Base-by-base conservation (phyloP, 1,139 yeast genomes). In the Candida labiduridarum region DNA sequence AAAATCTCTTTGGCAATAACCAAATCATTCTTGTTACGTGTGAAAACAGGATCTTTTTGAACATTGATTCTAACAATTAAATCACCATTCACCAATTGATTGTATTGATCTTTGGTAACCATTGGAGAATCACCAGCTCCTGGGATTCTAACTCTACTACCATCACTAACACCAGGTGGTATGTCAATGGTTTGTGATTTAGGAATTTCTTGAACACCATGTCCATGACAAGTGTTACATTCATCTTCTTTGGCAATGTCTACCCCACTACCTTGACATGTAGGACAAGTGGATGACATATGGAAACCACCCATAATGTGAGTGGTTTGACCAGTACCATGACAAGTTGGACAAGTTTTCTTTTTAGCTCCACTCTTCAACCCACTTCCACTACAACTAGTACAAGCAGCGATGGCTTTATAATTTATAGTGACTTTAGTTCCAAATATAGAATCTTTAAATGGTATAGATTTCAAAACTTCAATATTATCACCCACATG, bases 261-360 rank as follows among this genome's bases (percentile, higher is more conserved):
- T 2, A 90, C 95, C 49, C 99, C 99, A 3, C 89, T 74, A 42
- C 99, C 99, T 46, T 80, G 84, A 78, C 99, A 94, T 1, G 85
- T 74, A 48, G 80, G 79, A 78, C 99, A 94, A 12, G 97, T 90
- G 3, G 96, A 85, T 2, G 96, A 85, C 97, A 95, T 91, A 62
- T 92, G 97, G 82, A 94, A 95, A 0, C 98, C 98, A 9, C 96
- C 97, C 66, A 91, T 80, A 50, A 83, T 76, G 62, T 92, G 97
- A 19, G 92, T 88, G 22, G 88, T 83, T 44, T 92, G 87, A 8
- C 99, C 99, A 0, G 96, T 82, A 52, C 99, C 99, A 52, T 91
- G 92, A 75, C 99, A 94, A 2, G 89, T 74, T 2, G 83, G 75
- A 76, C 99, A 94, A 0, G 96, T 89, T 16, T 84, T 74, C 66